These are phyloP conservation scores for Gynandropsis gynandra DNA, from an alignment of 345 rosid species.

Conservation along the genomic window DNA sequence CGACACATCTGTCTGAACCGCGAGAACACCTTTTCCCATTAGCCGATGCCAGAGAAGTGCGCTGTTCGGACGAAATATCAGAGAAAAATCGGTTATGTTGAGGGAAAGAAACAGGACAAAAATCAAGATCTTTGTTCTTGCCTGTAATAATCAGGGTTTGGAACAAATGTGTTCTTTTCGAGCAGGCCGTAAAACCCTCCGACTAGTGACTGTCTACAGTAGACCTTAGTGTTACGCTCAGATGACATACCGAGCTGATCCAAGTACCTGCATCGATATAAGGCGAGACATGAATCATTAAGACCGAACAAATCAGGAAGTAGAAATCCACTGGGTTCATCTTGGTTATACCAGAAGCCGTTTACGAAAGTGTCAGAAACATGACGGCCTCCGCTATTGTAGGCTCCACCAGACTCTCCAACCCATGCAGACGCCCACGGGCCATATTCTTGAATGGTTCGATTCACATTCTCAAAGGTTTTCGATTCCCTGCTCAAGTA, in stretches of 20 bases:
- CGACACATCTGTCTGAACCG: constrained; percentile 45
- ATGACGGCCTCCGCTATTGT: constrained; percentile 79
- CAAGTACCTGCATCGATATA: no score
- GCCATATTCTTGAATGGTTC: constrained; percentile 51
- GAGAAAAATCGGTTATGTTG: constrained; percentile 3
- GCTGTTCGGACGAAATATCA: constrained; percentile 29
- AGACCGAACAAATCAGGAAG: constrained; percentile 1
- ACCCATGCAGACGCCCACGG: constrained; percentile 97
- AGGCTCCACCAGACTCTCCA: constrained; percentile 99
- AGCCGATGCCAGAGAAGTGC: constrained; percentile 95
- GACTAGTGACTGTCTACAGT: constrained; percentile 87
- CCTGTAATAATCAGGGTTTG: constrained; percentile 98
- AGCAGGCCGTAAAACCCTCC: constrained; percentile 94
- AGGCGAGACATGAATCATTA: no score
- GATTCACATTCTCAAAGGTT: constrained; percentile 51
- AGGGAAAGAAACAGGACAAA: background rate
- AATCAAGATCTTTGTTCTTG: no score
- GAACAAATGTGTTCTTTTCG: constrained; percentile 51
- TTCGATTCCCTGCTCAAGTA: constrained; percentile 44
- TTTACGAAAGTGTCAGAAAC: constrained; percentile 82
- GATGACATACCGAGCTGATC: constrained; percentile 98
- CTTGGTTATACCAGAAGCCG: constrained; percentile 70
- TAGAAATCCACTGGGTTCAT: background rate
- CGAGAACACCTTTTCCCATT: constrained; percentile 85
- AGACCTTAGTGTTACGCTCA: constrained; percentile 85